A percentile compares a stretch with the other conserved stretches of the same genome.
These are phyloP conservation scores for Escallonia herrerae DNA, from an alignment of 129 eudicot genomes.

Conservation along the genomic window DNA sequence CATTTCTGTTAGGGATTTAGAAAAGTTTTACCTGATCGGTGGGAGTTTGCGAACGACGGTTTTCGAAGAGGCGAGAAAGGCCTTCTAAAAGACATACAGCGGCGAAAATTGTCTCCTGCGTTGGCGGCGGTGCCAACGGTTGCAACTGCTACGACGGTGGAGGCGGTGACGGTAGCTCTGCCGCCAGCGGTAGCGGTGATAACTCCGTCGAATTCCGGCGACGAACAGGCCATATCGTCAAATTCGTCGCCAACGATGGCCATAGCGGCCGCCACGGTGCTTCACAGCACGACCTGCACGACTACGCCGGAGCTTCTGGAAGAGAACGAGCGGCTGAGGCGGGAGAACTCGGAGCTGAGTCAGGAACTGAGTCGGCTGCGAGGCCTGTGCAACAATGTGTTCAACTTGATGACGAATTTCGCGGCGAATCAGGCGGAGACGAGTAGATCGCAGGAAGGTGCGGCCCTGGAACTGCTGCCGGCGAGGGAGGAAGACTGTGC, in stretches of 20 bases:
- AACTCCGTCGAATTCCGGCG: conserved; percentile 60
- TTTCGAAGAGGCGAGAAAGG: conserved; percentile 61
- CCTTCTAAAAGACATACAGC: conserved; percentile 64
- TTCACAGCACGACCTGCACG: too few species aligned
- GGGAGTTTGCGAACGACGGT: conserved; percentile 76
- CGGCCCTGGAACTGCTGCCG: conserved; percentile 21
- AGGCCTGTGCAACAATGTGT: conserved; percentile 42
- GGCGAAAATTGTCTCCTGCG: conserved; percentile 45
- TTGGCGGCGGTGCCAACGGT: conserved; percentile 15
- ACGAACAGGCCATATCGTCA: conserved; percentile 59
- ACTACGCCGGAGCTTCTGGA: conserved; percentile 51
- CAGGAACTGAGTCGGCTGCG: conserved; percentile 46
- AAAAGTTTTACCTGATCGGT: conserved; percentile 68
- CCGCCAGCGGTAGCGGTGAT: conserved; percentile 8
- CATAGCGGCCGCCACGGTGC: conserved; percentile 5
- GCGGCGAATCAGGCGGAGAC: conserved; percentile 19
- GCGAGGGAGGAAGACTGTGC: conserved; percentile 10
- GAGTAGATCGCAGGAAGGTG: conserved; percentile 13
- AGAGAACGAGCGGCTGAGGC: conserved; percentile 61
- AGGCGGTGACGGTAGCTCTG: conserved; percentile 24
- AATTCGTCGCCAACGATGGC: conserved; percentile 40
- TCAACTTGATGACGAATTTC: conserved; percentile 47
- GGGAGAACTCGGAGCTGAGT: conserved; percentile 44
- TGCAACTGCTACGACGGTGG: conserved; percentile 2
- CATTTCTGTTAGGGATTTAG: conserved; percentile 48